phyloP scores from a whole-genome alignment of 2,329 filamentous ascomycete genomes.

The Xylogone sp. region DNA sequence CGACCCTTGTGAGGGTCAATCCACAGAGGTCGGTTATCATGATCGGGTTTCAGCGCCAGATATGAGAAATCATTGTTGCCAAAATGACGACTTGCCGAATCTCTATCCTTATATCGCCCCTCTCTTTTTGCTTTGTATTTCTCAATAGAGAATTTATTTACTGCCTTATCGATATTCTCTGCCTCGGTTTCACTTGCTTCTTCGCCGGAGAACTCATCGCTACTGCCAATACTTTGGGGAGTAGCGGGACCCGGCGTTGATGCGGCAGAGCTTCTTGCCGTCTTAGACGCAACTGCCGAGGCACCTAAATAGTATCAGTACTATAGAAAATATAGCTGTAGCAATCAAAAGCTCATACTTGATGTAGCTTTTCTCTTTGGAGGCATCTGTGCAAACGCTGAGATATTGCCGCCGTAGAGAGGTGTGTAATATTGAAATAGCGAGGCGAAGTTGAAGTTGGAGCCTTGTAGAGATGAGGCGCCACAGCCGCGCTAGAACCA shows the following conservation, averaged over 20 bases:
- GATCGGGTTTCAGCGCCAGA: conserved; percentile 79
- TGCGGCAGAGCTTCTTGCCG: conserved; percentile 50
- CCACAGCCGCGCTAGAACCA: not conserved
- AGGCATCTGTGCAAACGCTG: conserved; percentile 49
- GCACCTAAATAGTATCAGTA: conserved; percentile 37
- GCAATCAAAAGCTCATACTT: conserved; percentile 35
- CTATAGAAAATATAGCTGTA: conserved; percentile 15
- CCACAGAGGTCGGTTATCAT: conserved; percentile 87
- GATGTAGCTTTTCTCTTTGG: conserved; percentile 66
- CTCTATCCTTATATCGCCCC: conserved; percentile 8
- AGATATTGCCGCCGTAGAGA: conserved; percentile 11
- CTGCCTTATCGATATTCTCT: conserved; percentile 52
- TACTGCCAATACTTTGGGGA: conserved; percentile 52
- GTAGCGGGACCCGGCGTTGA: conserved; percentile 60
- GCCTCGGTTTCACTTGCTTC: conserved; percentile 46
- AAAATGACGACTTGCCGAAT: conserved; percentile 30
- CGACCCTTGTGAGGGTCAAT: conserved; percentile 83
- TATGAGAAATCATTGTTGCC: conserved; percentile 66
- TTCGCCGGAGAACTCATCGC: conserved; percentile 50
- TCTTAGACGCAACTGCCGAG: conserved; percentile 45
- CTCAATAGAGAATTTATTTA: conserved; percentile 52
- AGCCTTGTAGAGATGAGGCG: conserved; percentile 1
- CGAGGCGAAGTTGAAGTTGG: conserved; percentile 8
- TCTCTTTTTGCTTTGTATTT: conserved; percentile 21
- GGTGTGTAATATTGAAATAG: conserved; percentile 1